Evolutionary conservation across 306 rosid species (phyloP).

Genomic region (Castanea crenata): DNA sequence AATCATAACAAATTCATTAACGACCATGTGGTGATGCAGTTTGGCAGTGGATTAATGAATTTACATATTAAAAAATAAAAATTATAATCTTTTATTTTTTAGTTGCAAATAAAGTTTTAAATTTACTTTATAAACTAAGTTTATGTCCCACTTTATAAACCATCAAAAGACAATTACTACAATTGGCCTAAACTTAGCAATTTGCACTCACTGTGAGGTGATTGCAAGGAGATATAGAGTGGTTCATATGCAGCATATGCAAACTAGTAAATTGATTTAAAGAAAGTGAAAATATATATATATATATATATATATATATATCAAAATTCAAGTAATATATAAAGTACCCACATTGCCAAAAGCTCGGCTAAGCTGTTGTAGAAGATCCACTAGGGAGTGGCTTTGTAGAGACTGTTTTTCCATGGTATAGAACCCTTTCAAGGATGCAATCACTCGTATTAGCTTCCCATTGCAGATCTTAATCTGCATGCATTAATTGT

Average conservation of each 20-base stretch:
- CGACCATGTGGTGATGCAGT: neutral
- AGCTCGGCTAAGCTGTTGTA: constrained; percentile 89
- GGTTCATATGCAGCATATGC: neutral
- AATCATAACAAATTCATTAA: neutral
- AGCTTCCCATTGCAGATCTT: constrained; percentile 89
- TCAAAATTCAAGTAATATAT: neutral
- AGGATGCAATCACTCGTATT: constrained; percentile 76
- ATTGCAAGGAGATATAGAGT: neutral
- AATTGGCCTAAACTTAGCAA: neutral
- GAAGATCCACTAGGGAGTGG: constrained; percentile 88
- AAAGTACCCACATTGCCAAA: constrained; percentile 68
- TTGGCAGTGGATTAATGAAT: neutral
- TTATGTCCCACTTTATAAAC: neutral
- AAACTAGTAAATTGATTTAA: neutral
- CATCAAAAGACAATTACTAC: neutral
- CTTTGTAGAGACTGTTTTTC: constrained; percentile 70
- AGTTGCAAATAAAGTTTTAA: neutral
- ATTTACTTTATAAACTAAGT: neutral
- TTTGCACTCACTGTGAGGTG: neutral
- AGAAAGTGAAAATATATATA: neutral
- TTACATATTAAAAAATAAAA: neutral
- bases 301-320: too few species aligned
- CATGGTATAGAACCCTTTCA: constrained; percentile 75
- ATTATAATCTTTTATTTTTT: neutral
- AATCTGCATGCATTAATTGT: constrained; percentile 49